Conservation (phyloP, 371 early-diverging fungal genomes). For the Phascolomyces articulosus region DNA sequence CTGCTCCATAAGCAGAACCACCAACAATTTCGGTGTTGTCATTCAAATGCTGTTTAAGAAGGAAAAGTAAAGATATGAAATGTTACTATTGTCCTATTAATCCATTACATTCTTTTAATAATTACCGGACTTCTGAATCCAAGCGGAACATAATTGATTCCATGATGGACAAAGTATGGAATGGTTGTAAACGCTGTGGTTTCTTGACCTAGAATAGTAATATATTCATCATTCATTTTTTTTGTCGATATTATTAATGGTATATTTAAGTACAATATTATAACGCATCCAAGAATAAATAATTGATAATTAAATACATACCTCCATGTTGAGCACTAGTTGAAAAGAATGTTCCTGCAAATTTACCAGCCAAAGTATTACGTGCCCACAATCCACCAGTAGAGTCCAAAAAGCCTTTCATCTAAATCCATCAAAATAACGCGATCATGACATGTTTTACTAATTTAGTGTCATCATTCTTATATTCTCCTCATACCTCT, state of each 20-base stretch:
- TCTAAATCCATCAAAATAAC: background rate
- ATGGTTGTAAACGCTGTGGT: conserved; percentile 64
- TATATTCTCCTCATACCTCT: background rate
- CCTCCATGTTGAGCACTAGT: conserved; percentile 73
- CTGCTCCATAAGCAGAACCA: conserved; percentile 52
- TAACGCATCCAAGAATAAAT: no score
- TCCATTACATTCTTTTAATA: background rate
- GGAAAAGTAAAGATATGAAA: no score
- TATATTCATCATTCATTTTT: no score
- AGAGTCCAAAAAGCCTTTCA: conserved; percentile 49
- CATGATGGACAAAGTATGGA: conserved; percentile 72
- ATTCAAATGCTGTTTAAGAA: conserved; percentile 11
- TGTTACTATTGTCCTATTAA: background rate
- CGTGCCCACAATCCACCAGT: conserved; percentile 72
- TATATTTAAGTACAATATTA: background rate
- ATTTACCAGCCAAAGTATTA: conserved; percentile 65
- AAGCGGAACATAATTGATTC: conserved; percentile 72
- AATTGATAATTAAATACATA: background rate
- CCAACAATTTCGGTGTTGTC: conserved; percentile 41
- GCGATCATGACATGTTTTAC: conserved; percentile 32
- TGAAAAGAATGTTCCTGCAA: conserved; percentile 71
- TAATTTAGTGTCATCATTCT: conserved; percentile 16
- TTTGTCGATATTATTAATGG: no score
- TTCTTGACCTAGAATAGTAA: conserved; percentile 54
- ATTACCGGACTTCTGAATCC: conserved; percentile 47